phyloP scores from a whole-genome alignment of 805 yeast genomes.

The Wickerhamiella azyma region DNA sequence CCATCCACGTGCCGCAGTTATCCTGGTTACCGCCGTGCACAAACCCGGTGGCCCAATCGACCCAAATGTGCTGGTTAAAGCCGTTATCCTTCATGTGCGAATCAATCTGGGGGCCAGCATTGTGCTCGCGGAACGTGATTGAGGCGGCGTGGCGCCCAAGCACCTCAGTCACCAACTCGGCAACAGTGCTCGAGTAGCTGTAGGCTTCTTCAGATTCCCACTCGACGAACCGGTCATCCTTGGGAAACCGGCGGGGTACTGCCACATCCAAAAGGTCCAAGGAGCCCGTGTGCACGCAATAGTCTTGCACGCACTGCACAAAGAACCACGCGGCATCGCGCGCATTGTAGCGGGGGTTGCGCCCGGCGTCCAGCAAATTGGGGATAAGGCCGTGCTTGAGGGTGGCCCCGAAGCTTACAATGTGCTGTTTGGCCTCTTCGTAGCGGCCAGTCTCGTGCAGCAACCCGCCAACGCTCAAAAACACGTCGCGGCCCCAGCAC shows the following conservation, averaged over 20 bases:
- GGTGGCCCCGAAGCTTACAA: slow-evolving; percentile 76
- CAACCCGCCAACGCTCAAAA: slow-evolving; percentile 74
- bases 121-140: slow-evolving; percentile 79
- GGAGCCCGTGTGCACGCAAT: slow-evolving; percentile 49
- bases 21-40: slow-evolving; percentile 81
- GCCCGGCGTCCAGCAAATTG: slow-evolving; percentile 79
- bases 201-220: slow-evolving; percentile 64
- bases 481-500: slow-evolving; percentile 97
- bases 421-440: slow-evolving; percentile 69
- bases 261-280: slow-evolving; percentile 48
- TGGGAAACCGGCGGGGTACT: slow-evolving; percentile 75
- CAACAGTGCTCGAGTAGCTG: slow-evolving; percentile 50
- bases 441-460: slow-evolving; percentile 62
- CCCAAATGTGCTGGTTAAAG: slow-evolving; percentile 63
- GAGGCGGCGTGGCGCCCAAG: slow-evolving; percentile 82
- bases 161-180: slow-evolving; percentile 72
- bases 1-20: slow-evolving; percentile 99
- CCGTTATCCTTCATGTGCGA: slow-evolving; percentile 90
- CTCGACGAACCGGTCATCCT: slow-evolving; percentile 66
- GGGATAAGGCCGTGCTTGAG: slow-evolving; percentile 93
- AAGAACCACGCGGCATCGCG: slow-evolving; percentile 97
- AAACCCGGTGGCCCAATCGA: slow-evolving; percentile 84
- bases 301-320: slow-evolving; percentile 77
- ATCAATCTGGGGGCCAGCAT: slow-evolving; percentile 81
- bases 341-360: slow-evolving; percentile 88